Evolutionary conservation across 1,284 basidiomycete genomes (phyloP).

Genomic region (Cryptococcus neoformans): DNA sequence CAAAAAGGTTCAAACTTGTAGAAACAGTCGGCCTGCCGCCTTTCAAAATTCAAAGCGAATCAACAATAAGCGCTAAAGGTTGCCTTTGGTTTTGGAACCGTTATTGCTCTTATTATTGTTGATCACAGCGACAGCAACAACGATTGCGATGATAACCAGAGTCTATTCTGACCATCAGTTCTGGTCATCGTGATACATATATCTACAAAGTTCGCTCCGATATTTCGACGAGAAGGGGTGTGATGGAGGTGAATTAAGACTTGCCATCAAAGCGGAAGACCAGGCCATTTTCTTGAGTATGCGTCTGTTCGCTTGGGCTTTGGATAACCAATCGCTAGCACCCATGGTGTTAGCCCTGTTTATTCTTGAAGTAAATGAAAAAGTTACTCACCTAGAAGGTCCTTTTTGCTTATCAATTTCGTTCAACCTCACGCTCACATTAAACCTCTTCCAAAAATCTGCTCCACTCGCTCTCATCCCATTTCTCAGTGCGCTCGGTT

Average conservation of each 20-base stretch:
- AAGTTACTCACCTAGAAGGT: conserved; percentile 21
- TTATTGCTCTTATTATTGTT: not conserved
- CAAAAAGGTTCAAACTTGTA: too few relatives aligned
- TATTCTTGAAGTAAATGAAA: not conserved
- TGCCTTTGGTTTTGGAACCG: not conserved
- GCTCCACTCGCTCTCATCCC: conserved; percentile 15
- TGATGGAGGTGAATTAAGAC: conserved; percentile 4
- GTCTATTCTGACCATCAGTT: not conserved
- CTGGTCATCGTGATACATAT: not conserved
- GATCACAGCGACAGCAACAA: not conserved
- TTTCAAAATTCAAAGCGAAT: too few relatives aligned
- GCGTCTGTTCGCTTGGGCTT: conserved; percentile 18
- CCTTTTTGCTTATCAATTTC: conserved; percentile 11
- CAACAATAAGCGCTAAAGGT: not conserved
- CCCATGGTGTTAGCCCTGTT: not conserved
- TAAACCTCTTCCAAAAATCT: conserved; percentile 46
- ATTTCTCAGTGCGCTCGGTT: conserved; percentile 9
- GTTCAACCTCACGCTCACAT: conserved; percentile 25
- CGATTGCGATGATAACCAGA: not conserved
- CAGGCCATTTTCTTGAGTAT: conserved; percentile 19
- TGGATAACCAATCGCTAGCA: conserved; percentile 25
- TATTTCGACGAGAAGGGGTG: not conserved
- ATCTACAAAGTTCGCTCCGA: not conserved
- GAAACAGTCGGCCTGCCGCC: too few relatives aligned
- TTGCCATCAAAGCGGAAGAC: conserved; percentile 12